These are phyloP conservation scores for Colletotrichum musicola DNA, from an alignment of 2,329 filamentous ascomycete species.

Conservation along the genomic window DNA sequence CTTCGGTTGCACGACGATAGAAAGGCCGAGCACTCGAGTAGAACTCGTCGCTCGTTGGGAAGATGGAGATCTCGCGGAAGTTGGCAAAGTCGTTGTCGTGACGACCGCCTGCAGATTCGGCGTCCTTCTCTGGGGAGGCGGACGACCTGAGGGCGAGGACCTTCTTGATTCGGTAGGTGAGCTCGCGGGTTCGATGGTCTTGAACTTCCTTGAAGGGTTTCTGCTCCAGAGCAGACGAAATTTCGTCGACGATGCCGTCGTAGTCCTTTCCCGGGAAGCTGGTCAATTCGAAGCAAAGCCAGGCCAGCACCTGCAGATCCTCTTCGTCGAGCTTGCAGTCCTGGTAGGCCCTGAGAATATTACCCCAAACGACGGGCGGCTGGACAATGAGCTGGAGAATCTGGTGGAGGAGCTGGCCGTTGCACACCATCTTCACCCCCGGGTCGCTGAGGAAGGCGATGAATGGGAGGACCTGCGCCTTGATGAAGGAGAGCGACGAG, in stretches of 20 bases:
- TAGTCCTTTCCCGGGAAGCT: conserved; percentile 47
- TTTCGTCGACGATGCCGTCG: conserved; percentile 40
- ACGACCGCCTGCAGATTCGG: conserved; percentile 68
- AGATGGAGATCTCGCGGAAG: conserved; percentile 71
- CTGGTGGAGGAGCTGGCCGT: conserved; percentile 62
- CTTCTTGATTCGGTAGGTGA: conserved; percentile 55
- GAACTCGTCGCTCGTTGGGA: conserved; percentile 76
- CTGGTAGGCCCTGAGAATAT: conserved; percentile 53
- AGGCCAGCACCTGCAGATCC: conserved; percentile 56
- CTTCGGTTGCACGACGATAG: conserved; percentile 64
- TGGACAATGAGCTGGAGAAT: conserved; percentile 61
- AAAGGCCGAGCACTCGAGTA: conserved; percentile 64
- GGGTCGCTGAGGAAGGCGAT: conserved; percentile 56
- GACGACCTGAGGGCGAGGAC: conserved; percentile 47
- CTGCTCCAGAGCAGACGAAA: conserved; percentile 44
- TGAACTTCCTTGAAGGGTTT: conserved; percentile 44
- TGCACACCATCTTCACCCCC: conserved; percentile 60
- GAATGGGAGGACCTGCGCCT: conserved; percentile 49
- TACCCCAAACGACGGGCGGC: conserved; percentile 66
- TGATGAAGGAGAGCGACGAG: conserved; percentile 46
- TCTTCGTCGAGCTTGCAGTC: conserved; percentile 45
- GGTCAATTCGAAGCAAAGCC: conserved; percentile 63
- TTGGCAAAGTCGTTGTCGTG: conserved; percentile 80
- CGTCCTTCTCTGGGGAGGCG: conserved; percentile 35
- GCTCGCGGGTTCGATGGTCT: conserved; percentile 42